These are phyloP conservation scores for Elaeagnus macrophylla DNA, from an alignment of 306 rosid species.

Conservation along the genomic window DNA sequence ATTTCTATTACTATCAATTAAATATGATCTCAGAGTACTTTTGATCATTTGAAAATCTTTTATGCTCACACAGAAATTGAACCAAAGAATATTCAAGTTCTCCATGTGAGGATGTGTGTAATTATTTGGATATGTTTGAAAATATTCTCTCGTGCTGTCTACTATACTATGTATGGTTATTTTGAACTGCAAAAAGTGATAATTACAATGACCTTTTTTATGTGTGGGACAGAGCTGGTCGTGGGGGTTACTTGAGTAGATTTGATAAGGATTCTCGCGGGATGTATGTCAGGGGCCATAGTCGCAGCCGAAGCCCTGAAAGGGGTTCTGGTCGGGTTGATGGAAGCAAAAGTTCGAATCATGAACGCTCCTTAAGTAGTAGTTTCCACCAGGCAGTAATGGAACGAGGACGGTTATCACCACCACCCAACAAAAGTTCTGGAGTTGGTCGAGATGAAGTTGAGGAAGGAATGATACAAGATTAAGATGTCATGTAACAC, in stretches of 20 bases:
- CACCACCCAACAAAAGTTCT: constrained; percentile 4
- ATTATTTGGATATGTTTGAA: too few relatives aligned
- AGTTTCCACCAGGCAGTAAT: constrained; percentile 78
- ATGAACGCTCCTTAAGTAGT: constrained; percentile 46
- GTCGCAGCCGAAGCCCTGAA: constrained; percentile 49
- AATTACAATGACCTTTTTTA: constrained; percentile 4
- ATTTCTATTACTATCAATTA: too few relatives aligned
- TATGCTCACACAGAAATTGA: too few relatives aligned
- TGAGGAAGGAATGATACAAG: constrained; percentile 70
- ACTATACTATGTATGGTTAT: neutral
- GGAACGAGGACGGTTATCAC: constrained; percentile 32
- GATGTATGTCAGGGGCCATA: constrained; percentile 23
- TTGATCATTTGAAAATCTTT: too few relatives aligned
- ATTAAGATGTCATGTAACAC: constrained; percentile 16
- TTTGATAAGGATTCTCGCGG: constrained; percentile 1
- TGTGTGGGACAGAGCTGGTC: constrained; percentile 47
- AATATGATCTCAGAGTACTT: too few relatives aligned
- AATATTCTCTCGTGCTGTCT: neutral
- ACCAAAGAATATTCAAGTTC: too few relatives aligned
- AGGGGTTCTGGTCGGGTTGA: constrained; percentile 48
- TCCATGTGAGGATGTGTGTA: too few relatives aligned
- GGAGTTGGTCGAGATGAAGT: constrained; percentile 38
- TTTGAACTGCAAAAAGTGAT: constrained; percentile 8
- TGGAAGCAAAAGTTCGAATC: constrained; percentile 32
- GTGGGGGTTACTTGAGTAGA: constrained; percentile 31